Conservation (phyloP, 106 monocot genomes). For the Agapanthus africanus region DNA sequence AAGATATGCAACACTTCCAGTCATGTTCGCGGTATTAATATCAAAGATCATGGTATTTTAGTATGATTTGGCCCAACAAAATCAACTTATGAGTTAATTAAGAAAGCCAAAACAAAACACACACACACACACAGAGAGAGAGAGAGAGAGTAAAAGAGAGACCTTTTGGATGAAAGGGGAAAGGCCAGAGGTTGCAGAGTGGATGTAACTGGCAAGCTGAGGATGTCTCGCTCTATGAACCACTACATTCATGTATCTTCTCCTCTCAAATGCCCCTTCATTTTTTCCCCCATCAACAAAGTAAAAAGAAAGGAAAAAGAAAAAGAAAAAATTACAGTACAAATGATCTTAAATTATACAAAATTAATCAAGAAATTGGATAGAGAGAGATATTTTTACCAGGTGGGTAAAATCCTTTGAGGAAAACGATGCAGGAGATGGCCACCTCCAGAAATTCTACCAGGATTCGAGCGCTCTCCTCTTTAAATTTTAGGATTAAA, state of each 20-base stretch:
- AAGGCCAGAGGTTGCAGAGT: conserved; percentile 52
- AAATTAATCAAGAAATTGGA: not conserved
- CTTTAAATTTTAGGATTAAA: conserved; percentile 30
- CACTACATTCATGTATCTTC: conserved; percentile 95
- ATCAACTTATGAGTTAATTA: no score
- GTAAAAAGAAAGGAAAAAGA: no score
- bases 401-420: conserved; percentile 79
- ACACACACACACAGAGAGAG: no score
- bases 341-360: not conserved
- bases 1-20: no score
- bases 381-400: conserved; percentile 20
- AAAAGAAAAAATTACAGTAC: no score
- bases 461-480: conserved; percentile 42
- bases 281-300: not conserved
- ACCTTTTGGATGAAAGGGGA: conserved; percentile 86
- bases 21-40: no score
- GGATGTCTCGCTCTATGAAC: conserved; percentile 79
- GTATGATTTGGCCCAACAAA: no score
- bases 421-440: conserved; percentile 74
- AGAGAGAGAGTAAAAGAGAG: no score
- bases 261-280: conserved; percentile 90
- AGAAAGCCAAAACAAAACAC: no score
- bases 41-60: no score
- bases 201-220: conserved; percentile 62
- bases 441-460: conserved; percentile 93